Base-by-base conservation (phyloP, 2,329 filamentous ascomycete species). In the Venturia carpophila region DNA sequence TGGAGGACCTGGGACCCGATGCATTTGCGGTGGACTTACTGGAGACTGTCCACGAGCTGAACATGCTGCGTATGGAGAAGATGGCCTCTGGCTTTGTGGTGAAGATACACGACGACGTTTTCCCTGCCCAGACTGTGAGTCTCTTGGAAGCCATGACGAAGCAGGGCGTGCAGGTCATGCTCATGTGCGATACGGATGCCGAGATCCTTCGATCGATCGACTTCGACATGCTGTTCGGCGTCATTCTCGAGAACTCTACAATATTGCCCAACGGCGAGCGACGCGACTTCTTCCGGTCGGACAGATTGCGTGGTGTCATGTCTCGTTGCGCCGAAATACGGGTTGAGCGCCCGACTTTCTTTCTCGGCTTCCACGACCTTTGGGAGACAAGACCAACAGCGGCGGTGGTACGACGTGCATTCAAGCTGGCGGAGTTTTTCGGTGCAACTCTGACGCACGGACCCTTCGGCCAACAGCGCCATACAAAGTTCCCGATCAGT, bases 221-320 rank as follows among this genome's bases (percentile, higher is more conserved):
- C 17, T 61, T 61, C 24, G 37, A 42, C 37, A 61, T 61, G 37
- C 37, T 61, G 7, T 42, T 39, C 21, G 60, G 60, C 5, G 15
- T 61, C n/a, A 61, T 61, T 41, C 60, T 61, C 5, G 60, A 61
- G 27, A 61, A 45, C 60, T 42, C 60, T 6, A 61, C 60, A 17
- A 61, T 61, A 27, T 17, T 61, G 34, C 34, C n/a, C 7, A 61
- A 61, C 17, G 60, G 60, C 5, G 27, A 61, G 21, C 37, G 60
- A 24, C 34, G 60, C 27, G 60, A 61, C 24, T 61, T 61, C 10
- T 61, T 61, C 37, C 60, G 60, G 1, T 42, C 60, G 4, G 60
- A 61, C 21, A 34, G 60, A 27, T 42, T 61, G 37, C 60, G 60
- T 27, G 60, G 42, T 27, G 39, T 61, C 9, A 61, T 61, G 60